Evolutionary conservation across 352 stramenopile species (phyloP).

Genomic region (Aphanomyces invadans): DNA sequence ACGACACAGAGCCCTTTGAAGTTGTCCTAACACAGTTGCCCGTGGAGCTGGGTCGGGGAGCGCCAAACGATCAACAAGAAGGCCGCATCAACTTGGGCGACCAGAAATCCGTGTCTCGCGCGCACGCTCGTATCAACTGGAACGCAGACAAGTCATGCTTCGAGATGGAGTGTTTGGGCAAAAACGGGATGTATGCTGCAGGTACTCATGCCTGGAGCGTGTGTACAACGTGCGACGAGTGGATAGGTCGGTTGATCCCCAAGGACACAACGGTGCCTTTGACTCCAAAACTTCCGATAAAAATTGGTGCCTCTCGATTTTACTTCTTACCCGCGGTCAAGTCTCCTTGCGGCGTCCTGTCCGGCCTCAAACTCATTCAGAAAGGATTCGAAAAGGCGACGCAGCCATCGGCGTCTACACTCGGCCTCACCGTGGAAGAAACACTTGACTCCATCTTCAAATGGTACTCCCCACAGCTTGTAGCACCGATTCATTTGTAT

Average conservation of each 20-base stretch:
- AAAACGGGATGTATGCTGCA: constrained; percentile 66
- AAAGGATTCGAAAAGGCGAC: constrained; percentile 69
- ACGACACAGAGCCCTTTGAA: constrained; percentile 59
- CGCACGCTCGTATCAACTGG: constrained; percentile 74
- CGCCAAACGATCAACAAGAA: constrained; percentile 33
- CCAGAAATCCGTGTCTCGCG: constrained; percentile 67
- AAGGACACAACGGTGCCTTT: constrained; percentile 71
- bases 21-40: constrained; percentile 71
- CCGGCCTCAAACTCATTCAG: constrained; percentile 72
- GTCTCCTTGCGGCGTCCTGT: constrained; percentile 73
- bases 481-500: not conserved
- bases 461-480: constrained; percentile 13
- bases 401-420: constrained; percentile 28
- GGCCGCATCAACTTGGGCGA: constrained; percentile 56
- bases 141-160: constrained; percentile 65
- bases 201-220: constrained; percentile 8
- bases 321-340: constrained; percentile 72
- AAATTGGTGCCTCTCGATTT: constrained; percentile 62
- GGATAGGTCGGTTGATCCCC: constrained; percentile 52
- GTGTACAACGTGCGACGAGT: too few relatives aligned
- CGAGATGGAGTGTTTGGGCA: constrained; percentile 66
- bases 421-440: constrained; percentile 47
- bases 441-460: constrained; percentile 67
- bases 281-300: constrained; percentile 60
- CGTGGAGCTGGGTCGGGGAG: constrained; percentile 56